Base-by-base conservation (phyloP, 2,329 filamentous ascomycete species). In the Metarhizium brunneum region DNA sequence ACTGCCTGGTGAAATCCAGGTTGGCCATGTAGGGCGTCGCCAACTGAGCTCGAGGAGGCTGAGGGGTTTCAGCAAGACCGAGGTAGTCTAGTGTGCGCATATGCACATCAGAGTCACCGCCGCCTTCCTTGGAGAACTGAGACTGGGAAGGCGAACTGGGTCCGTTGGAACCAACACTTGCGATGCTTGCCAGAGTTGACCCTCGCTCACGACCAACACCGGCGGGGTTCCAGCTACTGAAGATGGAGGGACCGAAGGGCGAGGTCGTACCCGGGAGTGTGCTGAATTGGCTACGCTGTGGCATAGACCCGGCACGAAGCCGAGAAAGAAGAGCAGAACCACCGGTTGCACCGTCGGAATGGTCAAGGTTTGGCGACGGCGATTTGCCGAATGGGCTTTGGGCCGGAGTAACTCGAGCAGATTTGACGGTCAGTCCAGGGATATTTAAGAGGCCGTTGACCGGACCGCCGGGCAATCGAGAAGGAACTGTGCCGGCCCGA, bases 81-180 rank as follows among this genome's bases (percentile, higher is more conserved):
- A 99, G 83, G 67, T 99, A 99, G 70, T 99, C 94, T 63, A 99
- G 76, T 2, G 94, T 99, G 66, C 90, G 88, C 82, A 87, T 86
- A 65, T 86, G 83, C 62, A 96, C 90, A 68, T 96, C 92, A 35
- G 85, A 89, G 66, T 97, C 92, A 18, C 84, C 87, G 49, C 86
- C 82, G 35, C 90, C 91, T 65, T 96, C 91, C 62, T 86, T 84
- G 11, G 90, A 95, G 67, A 92, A 92, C 1, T 88, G 85, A 7
- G 90, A 95, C 64, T 92, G 88, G 14, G 88, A 83, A 1, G 92
- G 92, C 14, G 92, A 97, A 60, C 87, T 88, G 2, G 90, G 90
- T 2, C 87, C 90, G 66, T 97, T 95, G 32, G 92, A 97, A 50
- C 88, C 86, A 63, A 95, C 87, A 70, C 92, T 97, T 32, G 91